A percentile compares a stretch with the other conserved stretches of the same genome.
phyloP scores from a whole-genome alignment of 805 yeast species.

The Lipomyces spencermartinsiae region DNA sequence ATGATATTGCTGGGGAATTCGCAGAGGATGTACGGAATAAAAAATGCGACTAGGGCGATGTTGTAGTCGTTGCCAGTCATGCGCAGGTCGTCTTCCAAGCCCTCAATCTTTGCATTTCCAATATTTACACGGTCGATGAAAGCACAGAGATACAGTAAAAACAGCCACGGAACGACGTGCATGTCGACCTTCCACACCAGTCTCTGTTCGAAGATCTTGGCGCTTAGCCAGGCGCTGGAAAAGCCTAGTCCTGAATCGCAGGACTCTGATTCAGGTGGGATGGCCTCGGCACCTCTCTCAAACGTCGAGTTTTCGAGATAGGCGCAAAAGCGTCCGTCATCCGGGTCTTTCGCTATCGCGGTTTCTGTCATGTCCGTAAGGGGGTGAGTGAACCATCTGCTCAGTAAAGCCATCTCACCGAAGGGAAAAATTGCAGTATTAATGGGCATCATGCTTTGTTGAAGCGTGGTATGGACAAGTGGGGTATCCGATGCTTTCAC shows the following conservation, averaged over 20 bases:
- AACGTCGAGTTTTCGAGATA: not conserved
- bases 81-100: constrained; percentile 51
- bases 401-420: not conserved
- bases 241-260: constrained; percentile 13
- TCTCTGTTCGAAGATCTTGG: constrained; percentile 16
- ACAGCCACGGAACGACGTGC: constrained; percentile 53
- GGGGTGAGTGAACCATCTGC: not conserved
- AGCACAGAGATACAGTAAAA: constrained; percentile 53
- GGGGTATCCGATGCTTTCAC: too few relatives aligned
- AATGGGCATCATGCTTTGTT: too few relatives aligned
- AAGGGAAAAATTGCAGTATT: too few relatives aligned
- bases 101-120: constrained; percentile 56
- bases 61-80: constrained; percentile 54
- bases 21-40: constrained; percentile 44
- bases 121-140: constrained; percentile 41
- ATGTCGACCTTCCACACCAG: constrained; percentile 51
- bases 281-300: not conserved
- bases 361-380: too few relatives aligned
- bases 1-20: constrained; percentile 51
- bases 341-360: too few relatives aligned
- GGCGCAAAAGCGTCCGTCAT: too few relatives aligned
- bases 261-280: constrained; percentile 2
- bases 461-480: too few relatives aligned
- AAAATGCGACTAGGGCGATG: constrained; percentile 52
- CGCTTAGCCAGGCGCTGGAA: not conserved